These are phyloP conservation scores for Vigna trinervia DNA, from an alignment of 306 rosid genomes.

Conservation along the genomic window DNA sequence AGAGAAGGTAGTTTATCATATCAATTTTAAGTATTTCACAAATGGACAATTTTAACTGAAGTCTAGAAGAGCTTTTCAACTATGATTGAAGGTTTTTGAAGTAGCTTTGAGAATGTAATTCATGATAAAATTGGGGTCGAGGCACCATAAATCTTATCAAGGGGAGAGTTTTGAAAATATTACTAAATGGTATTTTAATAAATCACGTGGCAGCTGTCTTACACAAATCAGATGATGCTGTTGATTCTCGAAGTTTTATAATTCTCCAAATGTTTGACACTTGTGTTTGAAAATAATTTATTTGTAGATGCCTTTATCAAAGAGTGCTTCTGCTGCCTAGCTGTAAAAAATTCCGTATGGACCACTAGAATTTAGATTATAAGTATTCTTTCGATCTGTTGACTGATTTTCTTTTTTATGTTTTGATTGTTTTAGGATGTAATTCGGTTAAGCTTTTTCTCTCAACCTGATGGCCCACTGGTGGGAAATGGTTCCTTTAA, in stretches of 20 bases:
- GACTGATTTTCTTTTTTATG: constrained; percentile 17
- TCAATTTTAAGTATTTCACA: constrained; percentile 27
- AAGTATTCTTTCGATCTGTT: constrained; percentile 9
- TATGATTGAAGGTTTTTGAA: constrained; percentile 33
- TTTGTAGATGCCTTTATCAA: constrained; percentile 26
- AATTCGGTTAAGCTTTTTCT: constrained; percentile 76
- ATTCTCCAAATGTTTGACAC: constrained; percentile 3
- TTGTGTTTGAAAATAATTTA: constrained; percentile 8
- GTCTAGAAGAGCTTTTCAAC: constrained; percentile 9
- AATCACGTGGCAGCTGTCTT: not conserved
- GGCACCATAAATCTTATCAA: not conserved
- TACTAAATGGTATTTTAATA: constrained; percentile 9
- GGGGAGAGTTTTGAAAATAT: constrained; percentile 19
- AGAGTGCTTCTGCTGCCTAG: constrained; percentile 24
- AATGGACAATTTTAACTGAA: constrained; percentile 10
- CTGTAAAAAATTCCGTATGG: not conserved
- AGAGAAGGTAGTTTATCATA: constrained; percentile 68
- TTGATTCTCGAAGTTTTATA: not conserved
- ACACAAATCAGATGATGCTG: not conserved
- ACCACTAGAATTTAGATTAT: constrained; percentile 4
- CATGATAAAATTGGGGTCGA: constrained; percentile 31
- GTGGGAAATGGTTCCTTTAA: constrained; percentile 81
- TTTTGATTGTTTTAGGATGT: constrained; percentile 62
- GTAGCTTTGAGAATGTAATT: constrained; percentile 25
- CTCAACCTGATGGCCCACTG: constrained; percentile 95